Evolutionary conservation across 345 rosid species (phyloP).

Genomic region (Mallotus nudiflorus): DNA sequence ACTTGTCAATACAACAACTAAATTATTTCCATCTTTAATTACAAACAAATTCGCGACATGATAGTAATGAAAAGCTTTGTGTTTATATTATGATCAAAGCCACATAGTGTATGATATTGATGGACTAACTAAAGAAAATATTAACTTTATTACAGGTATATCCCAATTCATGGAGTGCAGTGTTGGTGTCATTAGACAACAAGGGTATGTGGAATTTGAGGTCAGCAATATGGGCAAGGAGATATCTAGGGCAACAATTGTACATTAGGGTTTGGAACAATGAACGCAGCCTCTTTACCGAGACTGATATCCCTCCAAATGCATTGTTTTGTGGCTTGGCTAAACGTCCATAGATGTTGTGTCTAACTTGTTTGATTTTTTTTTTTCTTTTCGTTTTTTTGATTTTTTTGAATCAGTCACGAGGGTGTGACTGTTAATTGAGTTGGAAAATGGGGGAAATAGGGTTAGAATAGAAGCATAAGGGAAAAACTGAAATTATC

Average conservation of each 20-base stretch:
- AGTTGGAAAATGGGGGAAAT: background rate
- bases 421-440: constrained; percentile 47
- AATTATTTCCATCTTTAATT: too few relatives aligned
- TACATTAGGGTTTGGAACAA: constrained; percentile 73
- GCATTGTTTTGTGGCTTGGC: constrained; percentile 47
- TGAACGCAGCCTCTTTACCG: constrained; percentile 40
- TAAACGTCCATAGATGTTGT: constrained; percentile 22
- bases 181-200: constrained; percentile 77
- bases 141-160: constrained; percentile 70
- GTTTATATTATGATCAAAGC: background rate
- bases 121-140: too few relatives aligned
- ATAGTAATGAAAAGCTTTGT: too few relatives aligned
- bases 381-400: background rate
- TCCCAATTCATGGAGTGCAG: constrained; percentile 67
- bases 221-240: constrained; percentile 66
- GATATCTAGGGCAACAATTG: constrained; percentile 74
- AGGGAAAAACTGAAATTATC: too few relatives aligned
- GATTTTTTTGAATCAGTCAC: constrained; percentile 36
- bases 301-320: constrained; percentile 38
- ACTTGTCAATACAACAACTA: too few relatives aligned
- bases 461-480: background rate
- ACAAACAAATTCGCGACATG: too few relatives aligned
- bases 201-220: constrained; percentile 95
- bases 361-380: background rate
- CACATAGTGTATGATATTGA: too few relatives aligned